These are phyloP conservation scores for Antrodiella citrinella DNA, from an alignment of 768 basidiomycete species.

Conservation along the genomic window DNA sequence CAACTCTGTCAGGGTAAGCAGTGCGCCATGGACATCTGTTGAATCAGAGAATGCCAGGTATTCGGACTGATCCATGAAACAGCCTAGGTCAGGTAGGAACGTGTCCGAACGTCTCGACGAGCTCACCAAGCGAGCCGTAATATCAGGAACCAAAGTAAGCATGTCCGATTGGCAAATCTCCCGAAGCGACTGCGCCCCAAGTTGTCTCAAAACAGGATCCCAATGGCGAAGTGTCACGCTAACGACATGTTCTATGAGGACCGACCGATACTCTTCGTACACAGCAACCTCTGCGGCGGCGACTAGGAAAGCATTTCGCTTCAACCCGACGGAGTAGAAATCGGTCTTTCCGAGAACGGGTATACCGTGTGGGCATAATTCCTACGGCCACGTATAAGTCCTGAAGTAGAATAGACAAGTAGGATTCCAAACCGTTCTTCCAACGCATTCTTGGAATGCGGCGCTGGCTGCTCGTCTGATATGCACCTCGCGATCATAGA, in stretches of 20 bases:
- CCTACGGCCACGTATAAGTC: conserved; percentile 35
- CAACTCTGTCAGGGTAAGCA: conserved; percentile 70
- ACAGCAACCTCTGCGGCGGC: conserved; percentile 83
- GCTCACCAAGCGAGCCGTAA: conserved; percentile 46
- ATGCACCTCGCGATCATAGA: conserved; percentile 91
- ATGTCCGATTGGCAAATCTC: conserved; percentile 60
- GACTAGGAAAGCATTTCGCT: conserved; percentile 75
- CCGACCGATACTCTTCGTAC: conserved; percentile 67
- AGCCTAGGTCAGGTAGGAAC: not conserved
- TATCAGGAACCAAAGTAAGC: conserved; percentile 39
- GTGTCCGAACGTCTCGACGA: not conserved
- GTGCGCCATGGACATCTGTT: conserved; percentile 70
- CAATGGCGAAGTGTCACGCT: conserved; percentile 79
- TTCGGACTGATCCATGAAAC: conserved; percentile 32
- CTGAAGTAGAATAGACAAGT: too few species aligned
- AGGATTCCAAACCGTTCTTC: conserved; percentile 84
- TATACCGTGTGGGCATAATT: conserved; percentile 88
- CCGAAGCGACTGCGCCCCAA: conserved; percentile 70
- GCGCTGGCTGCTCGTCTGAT: conserved; percentile 95
- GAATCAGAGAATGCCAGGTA: conserved; percentile 59
- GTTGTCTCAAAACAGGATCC: conserved; percentile 73
- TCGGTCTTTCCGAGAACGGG: conserved; percentile 88
- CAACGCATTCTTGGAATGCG: conserved; percentile 95
- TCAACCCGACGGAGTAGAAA: conserved; percentile 87
- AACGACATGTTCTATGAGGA: conserved; percentile 65